Conservation (phyloP, 306 rosid species). For the Quercus berberidifolia region DNA sequence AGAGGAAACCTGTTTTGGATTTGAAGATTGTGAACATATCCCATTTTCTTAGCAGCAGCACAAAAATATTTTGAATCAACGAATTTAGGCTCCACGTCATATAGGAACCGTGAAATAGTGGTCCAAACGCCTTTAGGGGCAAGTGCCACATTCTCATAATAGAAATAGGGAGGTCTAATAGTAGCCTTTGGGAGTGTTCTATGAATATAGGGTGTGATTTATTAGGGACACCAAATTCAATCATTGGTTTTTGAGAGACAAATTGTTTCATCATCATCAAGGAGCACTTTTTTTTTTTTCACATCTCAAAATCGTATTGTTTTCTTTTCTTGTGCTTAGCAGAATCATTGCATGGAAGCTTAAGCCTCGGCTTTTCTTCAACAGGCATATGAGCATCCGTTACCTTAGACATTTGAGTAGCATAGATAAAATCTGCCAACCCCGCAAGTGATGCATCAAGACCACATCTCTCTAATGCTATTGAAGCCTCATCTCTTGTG, state of each 20-base stretch:
- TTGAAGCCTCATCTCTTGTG: constrained; percentile 51
- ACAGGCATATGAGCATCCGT: constrained; percentile 51
- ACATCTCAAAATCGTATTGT: constrained; percentile 41
- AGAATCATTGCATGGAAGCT: neutral
- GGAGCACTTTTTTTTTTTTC: constrained; percentile 26
- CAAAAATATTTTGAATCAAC: constrained; percentile 83
- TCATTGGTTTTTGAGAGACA: constrained; percentile 78
- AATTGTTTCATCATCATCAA: constrained; percentile 67
- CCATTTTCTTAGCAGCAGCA: constrained; percentile 86
- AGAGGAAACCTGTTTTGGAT: constrained; percentile 63
- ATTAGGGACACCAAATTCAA: constrained; percentile 78
- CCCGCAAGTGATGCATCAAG: constrained; percentile 51
- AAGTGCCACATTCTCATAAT: constrained; percentile 88
- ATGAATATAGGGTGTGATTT: constrained; percentile 28
- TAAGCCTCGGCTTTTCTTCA: constrained; percentile 55
- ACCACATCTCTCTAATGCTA: constrained; percentile 84
- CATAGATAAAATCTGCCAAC: constrained; percentile 64
- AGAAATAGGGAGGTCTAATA: constrained; percentile 82
- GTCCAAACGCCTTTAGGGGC: constrained; percentile 95
- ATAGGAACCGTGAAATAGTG: constrained; percentile 74
- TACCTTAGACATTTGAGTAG: constrained; percentile 66
- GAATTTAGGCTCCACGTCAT: constrained; percentile 74
- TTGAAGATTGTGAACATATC: constrained; percentile 88
- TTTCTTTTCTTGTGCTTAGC: constrained; percentile 52
- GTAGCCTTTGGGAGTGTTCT: constrained; percentile 63